These are phyloP conservation scores for Tubosaeta sp. DNA, from an alignment of 768 basidiomycete species.

Conservation along the genomic window DNA sequence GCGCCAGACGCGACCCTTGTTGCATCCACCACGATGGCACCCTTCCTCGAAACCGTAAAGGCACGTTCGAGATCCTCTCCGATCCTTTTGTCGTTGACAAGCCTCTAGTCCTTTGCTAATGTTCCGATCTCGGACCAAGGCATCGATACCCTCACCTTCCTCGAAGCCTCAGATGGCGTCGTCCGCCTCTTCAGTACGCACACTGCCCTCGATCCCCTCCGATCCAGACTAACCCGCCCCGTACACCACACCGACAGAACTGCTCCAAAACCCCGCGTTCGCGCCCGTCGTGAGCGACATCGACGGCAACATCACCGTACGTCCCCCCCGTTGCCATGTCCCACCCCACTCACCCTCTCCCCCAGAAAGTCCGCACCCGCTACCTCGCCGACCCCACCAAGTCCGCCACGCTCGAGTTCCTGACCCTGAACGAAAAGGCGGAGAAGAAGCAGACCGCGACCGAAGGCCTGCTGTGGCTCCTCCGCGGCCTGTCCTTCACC, in stretches of 20 bases:
- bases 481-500: constrained; percentile 89
- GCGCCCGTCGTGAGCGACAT: constrained; percentile 78
- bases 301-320: constrained; percentile 85
- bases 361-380: constrained; percentile 70
- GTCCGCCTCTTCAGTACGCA: constrained; percentile 66
- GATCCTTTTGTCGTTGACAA: no score
- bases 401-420: constrained; percentile 76
- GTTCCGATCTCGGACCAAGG: constrained; percentile 83
- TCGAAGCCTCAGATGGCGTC: constrained; percentile 85
- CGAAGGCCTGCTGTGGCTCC: constrained; percentile 90
- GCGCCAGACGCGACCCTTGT: no score
- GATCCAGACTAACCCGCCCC: neutral
- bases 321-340: constrained; percentile 17
- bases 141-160: constrained; percentile 82
- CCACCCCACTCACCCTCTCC: neutral
- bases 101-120: constrained; percentile 81
- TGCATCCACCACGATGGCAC: constrained; percentile 47
- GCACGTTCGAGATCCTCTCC: constrained; percentile 30
- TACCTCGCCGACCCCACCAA: constrained; percentile 62
- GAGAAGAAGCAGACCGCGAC: constrained; percentile 89
- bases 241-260: constrained; percentile 10
- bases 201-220: neutral
- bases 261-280: constrained; percentile 53
- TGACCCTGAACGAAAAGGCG: constrained; percentile 77
- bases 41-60: constrained; percentile 72